Evolutionary conservation across 202 grass and related monocot genomes (phyloP), one percentile per base, ranked within the genome.

Genomic region (Zizania palustris): DNA sequence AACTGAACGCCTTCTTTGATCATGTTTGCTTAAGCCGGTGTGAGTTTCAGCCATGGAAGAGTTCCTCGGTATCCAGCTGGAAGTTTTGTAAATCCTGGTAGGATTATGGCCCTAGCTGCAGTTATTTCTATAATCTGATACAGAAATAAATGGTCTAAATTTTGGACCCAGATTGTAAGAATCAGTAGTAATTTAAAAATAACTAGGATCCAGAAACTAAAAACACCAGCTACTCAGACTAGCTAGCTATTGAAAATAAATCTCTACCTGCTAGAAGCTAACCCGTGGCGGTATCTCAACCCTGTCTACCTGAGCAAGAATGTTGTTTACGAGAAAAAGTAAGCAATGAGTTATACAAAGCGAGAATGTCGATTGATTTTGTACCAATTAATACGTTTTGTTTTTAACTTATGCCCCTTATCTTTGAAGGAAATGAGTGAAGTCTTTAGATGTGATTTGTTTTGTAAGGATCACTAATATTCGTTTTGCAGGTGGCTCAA

Each of bases 31-130:
- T 73, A 70, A 49, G 45, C 48, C 70, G 46, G 33, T 7, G 8
- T 43, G 49, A 80, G 76, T 76, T 77, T 60, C 59, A 72, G 49
- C 16, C 2, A 46, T 14, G 38, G 51, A 65, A 57, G 79, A 67
- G 19, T 21, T 57, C 18, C 75, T 59, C 40, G 76, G 58, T 80
- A 75, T 38, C 75, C 12, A 10, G 63, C 65, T 72, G 53, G 53
- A 76, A 66, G 59, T 80, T 88, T 85, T 88, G 77, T 73, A 81
- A 85, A 77, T 84, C 34, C 10, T 12, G 72, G 39, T 72, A 67
- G 76, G 76, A 45, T 56, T 45, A 51, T 80, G 77, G 59, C 41
- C n/a, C n/a, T n/a, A n/a, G n/a, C n/a, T n/a, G n/a, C n/a, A n/a
- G n/a, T n/a, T n/a, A n/a, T n/a, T n/a, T n/a, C n/a, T n/a, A n/a